Evolutionary conservation across 345 rosid species (phyloP).

Genomic region (Ailanthus altissimus): DNA sequence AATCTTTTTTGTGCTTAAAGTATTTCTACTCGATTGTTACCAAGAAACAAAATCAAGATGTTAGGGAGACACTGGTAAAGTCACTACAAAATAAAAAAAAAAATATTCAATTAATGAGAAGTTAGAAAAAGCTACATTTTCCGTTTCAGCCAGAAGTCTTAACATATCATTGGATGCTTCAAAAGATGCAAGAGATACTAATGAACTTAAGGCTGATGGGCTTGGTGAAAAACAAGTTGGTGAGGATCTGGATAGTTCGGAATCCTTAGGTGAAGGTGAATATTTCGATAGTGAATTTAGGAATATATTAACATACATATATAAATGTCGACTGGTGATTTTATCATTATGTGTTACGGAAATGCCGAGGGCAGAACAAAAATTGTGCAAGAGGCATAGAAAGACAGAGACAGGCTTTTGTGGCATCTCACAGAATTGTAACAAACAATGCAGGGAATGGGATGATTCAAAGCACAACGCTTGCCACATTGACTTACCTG

Average conservation of each 20-base stretch:
- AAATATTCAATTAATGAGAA: conserved; percentile 87
- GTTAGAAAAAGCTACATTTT: conserved; percentile 69
- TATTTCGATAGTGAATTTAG: no score
- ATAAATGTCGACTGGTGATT: no score
- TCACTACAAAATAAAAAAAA: conserved; percentile 80
- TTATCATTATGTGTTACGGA: no score
- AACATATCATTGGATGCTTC: conserved; percentile 35
- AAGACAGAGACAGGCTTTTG: no score
- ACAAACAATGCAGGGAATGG: no score
- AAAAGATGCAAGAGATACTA: conserved; percentile 33
- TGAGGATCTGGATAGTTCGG: conserved; percentile 45
- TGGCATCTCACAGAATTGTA: no score
- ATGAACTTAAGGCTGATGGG: conserved; percentile 33
- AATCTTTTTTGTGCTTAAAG: background rate
- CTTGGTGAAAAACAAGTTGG: conserved; percentile 34
- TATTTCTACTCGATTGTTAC: conserved; percentile 18
- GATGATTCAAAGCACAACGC: no score
- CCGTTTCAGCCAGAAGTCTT: conserved; percentile 57
- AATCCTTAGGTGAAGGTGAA: conserved; percentile 44
- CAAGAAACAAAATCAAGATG: conserved; percentile 76
- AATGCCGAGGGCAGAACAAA: no score
- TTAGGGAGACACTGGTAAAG: conserved; percentile 79
- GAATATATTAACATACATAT: no score
- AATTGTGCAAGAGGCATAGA: no score
- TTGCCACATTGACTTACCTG: no score